A percentile compares a stretch with the other conserved stretches of the same genome.
Conservation (phyloP, 192 early-diverging fungal species). For the Umbelopsis isabellina region DNA sequence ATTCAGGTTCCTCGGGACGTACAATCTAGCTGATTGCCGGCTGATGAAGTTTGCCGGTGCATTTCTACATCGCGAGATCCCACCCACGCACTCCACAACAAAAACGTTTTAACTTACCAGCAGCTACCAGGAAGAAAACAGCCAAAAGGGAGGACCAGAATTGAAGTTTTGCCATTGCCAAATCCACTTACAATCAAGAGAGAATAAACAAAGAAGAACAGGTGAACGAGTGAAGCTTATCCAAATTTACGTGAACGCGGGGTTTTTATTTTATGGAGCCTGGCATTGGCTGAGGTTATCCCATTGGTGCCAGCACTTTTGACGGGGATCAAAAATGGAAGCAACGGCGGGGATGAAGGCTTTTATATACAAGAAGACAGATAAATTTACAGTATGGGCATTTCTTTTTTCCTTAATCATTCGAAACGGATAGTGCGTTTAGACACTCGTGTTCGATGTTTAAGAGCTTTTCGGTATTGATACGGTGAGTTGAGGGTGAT, state of each 20-base stretch:
- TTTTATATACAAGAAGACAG: neutral
- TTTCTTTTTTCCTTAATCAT: neutral
- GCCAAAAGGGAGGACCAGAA: constrained; percentile 15
- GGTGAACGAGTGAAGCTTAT: neutral
- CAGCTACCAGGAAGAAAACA: constrained; percentile 2
- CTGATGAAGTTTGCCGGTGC: too few relatives aligned
- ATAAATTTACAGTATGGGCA: neutral
- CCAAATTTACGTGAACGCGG: neutral
- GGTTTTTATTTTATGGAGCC: constrained; percentile 3
- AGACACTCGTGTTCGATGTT: constrained; percentile 6
- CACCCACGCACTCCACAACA: neutral
- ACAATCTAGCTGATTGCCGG: too few relatives aligned
- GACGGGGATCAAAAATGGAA: constrained; percentile 4
- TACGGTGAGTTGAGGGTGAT: neutral
- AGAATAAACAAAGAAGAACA: neutral
- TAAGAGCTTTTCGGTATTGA: constrained; percentile 11
- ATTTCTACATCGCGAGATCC: too few relatives aligned
- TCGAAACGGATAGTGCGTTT: constrained; percentile 10
- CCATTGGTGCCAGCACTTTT: constrained; percentile 16
- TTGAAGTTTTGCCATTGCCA: constrained; percentile 21
- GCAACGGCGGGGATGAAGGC: neutral
- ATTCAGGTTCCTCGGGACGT: too few relatives aligned
- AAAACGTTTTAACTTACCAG: neutral
- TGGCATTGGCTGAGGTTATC: neutral
- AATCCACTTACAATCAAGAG: neutral